Evolutionary conservation across 1,284 basidiomycete species (phyloP).

Genomic region (Ceratobasidium sp.): DNA sequence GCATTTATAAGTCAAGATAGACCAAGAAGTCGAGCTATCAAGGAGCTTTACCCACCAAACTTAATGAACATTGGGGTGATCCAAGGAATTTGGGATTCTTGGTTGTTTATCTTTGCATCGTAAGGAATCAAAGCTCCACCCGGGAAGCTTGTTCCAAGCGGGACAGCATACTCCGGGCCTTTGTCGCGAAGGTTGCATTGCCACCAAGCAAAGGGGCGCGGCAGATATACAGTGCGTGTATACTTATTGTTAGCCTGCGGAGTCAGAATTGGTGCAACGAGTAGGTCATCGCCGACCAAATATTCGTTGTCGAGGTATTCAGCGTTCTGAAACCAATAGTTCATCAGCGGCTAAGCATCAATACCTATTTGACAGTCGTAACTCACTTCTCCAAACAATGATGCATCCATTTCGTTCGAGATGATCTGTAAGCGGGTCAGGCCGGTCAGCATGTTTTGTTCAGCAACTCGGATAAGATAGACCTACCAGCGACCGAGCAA

Average conservation of each 20-base stretch:
- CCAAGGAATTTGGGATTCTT: no score
- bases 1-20: not conserved
- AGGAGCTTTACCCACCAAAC: slow-evolving; percentile 11
- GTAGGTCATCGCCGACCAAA: slow-evolving; percentile 40
- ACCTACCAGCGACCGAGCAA: slow-evolving; percentile 43
- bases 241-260: not conserved
- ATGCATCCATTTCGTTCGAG: slow-evolving; percentile 37
- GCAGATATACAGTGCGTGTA: slow-evolving; percentile 40
- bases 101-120: slow-evolving; percentile 7
- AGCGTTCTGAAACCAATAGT: slow-evolving; percentile 1
- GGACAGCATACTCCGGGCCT: slow-evolving; percentile 28
- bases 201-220: slow-evolving; percentile 42
- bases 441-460: no score
- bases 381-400: slow-evolving; percentile 40
- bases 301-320: slow-evolving; percentile 45
- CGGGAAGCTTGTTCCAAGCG: slow-evolving; percentile 11
- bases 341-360: no score
- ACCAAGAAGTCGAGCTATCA: not conserved
- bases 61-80: slow-evolving; percentile 37
- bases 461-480: not conserved
- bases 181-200: slow-evolving; percentile 38
- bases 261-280: slow-evolving; percentile 36
- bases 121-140: slow-evolving; percentile 37
- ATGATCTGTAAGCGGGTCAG: slow-evolving; percentile 24
- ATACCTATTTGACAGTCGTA: not conserved